Percentiles rank a stretch among this genome's conserved stretches.
Evolutionary conservation across 1,284 basidiomycete species (phyloP).

Genomic region (Rhodotorula sp.): DNA sequence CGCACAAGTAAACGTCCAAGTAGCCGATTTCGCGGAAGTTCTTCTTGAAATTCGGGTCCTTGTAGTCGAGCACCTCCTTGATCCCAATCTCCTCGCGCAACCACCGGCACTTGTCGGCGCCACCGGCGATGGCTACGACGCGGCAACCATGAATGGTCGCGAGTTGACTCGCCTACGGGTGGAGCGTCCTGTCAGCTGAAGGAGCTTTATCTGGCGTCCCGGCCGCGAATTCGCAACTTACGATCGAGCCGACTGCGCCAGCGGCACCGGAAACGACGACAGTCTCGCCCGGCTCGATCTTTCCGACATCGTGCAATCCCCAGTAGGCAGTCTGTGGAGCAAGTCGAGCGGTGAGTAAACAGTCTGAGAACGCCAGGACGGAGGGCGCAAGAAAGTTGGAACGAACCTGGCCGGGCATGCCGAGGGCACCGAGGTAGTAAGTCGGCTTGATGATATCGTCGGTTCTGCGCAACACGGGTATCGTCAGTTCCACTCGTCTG

Average conservation of each 20-base stretch:
- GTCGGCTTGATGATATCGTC: conserved; percentile 19
- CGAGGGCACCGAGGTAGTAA: conserved; percentile 48
- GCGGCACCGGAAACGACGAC: conserved; percentile 84
- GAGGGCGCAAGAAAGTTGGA: not conserved
- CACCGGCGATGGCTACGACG: conserved; percentile 79
- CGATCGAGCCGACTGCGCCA: conserved; percentile 64
- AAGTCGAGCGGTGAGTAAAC: not conserved
- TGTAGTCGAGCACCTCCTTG: conserved; percentile 82
- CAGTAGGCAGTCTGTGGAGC: conserved; percentile 49
- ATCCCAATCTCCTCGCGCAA: conserved; percentile 75
- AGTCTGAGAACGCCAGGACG: not conserved
- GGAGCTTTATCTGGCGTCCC: too few species aligned
- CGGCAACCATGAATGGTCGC: conserved; percentile 55
- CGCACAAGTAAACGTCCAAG: conserved; percentile 52
- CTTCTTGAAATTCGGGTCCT: conserved; percentile 62
- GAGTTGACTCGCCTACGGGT: conserved; percentile 37
- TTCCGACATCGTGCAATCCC: conserved; percentile 76
- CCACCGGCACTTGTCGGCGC: conserved; percentile 76
- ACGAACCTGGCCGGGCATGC: conserved; percentile 39
- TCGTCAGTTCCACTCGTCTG: not conserved
- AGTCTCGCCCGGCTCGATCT: conserved; percentile 75
- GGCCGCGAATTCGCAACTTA: not conserved
- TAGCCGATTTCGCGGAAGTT: conserved; percentile 54
- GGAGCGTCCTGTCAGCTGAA: not conserved
- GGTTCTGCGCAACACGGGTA: not conserved